Conservation (phyloP, 768 basidiomycete species). For the Amylocystis lapponica region DNA sequence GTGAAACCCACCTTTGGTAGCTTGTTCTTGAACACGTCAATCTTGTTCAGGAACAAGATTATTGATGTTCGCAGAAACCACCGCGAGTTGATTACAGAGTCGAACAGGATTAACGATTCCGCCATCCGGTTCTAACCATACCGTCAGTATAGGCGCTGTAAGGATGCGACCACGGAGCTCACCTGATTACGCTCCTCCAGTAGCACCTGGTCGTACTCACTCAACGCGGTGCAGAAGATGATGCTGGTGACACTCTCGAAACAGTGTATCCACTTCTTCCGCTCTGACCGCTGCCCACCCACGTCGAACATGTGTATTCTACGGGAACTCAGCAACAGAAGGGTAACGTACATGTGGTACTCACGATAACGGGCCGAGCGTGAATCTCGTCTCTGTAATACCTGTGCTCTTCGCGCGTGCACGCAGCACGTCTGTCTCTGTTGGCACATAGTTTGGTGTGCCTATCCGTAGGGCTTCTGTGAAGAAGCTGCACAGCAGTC, state of each 20-base stretch:
- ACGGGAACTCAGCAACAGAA: neutral
- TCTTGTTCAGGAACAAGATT: constrained; percentile 67
- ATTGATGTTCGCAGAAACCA: constrained; percentile 69
- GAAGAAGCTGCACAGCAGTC: constrained; percentile 63
- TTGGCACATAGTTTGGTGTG: constrained; percentile 73
- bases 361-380: constrained; percentile 48
- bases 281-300: constrained; percentile 57
- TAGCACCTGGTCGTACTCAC: constrained; percentile 70
- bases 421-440: constrained; percentile 79
- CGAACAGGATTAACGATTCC: constrained; percentile 70
- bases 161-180: constrained; percentile 18
- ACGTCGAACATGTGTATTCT: constrained; percentile 74
- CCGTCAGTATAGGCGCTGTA: neutral
- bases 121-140: constrained; percentile 66
- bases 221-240: constrained; percentile 72
- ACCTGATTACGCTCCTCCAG: constrained; percentile 66
- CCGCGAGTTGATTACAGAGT: constrained; percentile 72
- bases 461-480: constrained; percentile 81
- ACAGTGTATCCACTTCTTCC: constrained; percentile 60
- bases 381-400: constrained; percentile 83
- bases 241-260: constrained; percentile 79
- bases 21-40: constrained; percentile 73
- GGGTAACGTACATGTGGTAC: constrained; percentile 4
- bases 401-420: constrained; percentile 89
- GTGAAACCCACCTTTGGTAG: constrained; percentile 41